phyloP scores from a whole-genome alignment of 139 green algal species.

The Chlorella sorokiniana region DNA sequence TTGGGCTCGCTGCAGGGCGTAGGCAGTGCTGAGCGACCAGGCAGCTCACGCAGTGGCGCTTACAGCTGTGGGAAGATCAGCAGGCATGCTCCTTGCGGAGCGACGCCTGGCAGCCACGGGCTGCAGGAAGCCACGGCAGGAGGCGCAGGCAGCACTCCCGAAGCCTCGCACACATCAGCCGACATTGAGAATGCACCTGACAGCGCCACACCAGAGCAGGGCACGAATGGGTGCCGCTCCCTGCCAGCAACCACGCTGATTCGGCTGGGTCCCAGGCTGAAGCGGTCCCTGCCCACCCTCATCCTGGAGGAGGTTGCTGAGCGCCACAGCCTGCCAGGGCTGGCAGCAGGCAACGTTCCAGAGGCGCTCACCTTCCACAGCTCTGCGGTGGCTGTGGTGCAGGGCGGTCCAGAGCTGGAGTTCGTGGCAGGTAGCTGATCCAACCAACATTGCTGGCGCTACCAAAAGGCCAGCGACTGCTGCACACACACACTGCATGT shows the following conservation, averaged over 20 bases:
- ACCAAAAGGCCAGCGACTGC: neutral
- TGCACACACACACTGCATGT: neutral
- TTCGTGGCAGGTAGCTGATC: conserved; percentile 15
- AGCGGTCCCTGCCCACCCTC: neutral
- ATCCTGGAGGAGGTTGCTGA: neutral
- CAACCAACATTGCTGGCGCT: neutral
- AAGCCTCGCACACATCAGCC: neutral
- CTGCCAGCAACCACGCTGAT: conserved; percentile 21
- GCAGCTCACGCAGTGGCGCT: neutral
- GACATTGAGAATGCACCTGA: too few species aligned
- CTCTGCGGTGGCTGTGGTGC: neutral
- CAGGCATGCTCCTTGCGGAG: too few species aligned
- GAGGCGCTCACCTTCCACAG: neutral
- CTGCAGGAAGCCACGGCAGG: too few species aligned
- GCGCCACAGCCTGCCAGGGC: neutral
- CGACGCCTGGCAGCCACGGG: too few species aligned
- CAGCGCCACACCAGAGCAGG: too few species aligned
- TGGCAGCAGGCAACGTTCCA: too few species aligned
- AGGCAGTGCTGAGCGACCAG: neutral
- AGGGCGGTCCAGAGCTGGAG: neutral
- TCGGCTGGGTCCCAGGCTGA: neutral
- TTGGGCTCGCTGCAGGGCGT: neutral
- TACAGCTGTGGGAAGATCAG: neutral
- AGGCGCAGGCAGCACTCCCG: too few species aligned
- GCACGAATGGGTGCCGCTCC: neutral